Evolutionary conservation across 1,139 yeast species (phyloP), one percentile per base, ranked within the genome.

Genomic region (Sugiyamaella castrensis): DNA sequence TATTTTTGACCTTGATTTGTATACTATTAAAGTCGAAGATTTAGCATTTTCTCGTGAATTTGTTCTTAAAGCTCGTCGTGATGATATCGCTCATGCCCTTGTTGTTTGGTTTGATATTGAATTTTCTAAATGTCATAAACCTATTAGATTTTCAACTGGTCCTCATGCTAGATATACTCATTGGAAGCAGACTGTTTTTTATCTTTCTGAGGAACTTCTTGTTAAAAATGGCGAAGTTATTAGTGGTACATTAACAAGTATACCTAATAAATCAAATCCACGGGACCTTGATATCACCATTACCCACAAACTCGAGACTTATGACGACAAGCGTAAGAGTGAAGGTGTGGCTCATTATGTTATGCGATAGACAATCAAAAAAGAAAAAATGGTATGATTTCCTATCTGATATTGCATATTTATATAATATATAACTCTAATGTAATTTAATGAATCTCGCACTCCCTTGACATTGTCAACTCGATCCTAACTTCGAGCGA

Each of bases 161-260:
- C 77, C 77, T 6, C 71, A 69, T 43, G 72, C 75, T 28, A 67
- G 65, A 48, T 70, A 71, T 63, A 73, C 77, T 9, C 77, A 73
- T 62, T 94, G 99, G 99, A 94, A 92, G 69, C 98, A 92, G 72
- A 87, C 97, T 15, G 95, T 92, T 1, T 89, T 94, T 71, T 94
- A 92, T 70, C 77, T 92, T 67, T 82, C 80, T 62, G 88, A 87
- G 62, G 95, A 87, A 31, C 71, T 91, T 57, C 86, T 84, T 64
- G 73, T 88, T 57, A 84, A 83, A 65, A 75, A 77, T 57, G 96
- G 92, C 51, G 98, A 92, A 61, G 65, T 67, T 34, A 75, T 94
- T 57, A 76, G 77, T 52, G 95, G 98, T 43, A 72, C 73, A 35
- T 72, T 92, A 54, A 79, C 85, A 7, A 83, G 88, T 55, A 75